phyloP scores from a whole-genome alignment of 2,329 filamentous ascomycete species.

The Cercospora nicotianae region DNA sequence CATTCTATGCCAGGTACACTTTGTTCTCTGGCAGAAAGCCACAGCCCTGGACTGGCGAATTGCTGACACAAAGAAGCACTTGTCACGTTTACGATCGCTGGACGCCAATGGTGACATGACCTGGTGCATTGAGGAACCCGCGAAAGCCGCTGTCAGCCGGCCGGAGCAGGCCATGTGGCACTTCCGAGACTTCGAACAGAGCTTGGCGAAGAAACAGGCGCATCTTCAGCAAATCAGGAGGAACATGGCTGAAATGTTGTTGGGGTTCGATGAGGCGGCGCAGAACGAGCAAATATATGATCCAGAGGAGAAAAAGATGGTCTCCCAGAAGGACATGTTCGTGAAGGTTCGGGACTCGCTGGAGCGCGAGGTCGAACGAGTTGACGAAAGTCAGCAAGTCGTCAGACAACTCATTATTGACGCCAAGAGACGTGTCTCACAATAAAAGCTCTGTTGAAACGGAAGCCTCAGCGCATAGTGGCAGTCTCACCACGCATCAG shows the following conservation, averaged over 20 bases:
- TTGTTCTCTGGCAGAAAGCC: constrained; percentile 11
- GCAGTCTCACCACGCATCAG: neutral
- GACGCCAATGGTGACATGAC: constrained; percentile 8
- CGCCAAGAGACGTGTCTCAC: neutral
- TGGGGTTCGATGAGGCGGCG: constrained; percentile 2
- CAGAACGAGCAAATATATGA: constrained; percentile 1
- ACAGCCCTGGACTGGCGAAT: constrained; percentile 16
- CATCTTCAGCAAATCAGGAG: neutral
- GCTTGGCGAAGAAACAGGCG: neutral
- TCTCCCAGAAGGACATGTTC: constrained; percentile 14
- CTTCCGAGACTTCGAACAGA: neutral
- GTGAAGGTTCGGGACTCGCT: neutral
- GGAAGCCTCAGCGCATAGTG: too few relatives aligned
- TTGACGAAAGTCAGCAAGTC: neutral
- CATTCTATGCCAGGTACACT: neutral
- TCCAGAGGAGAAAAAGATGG: constrained; percentile 13
- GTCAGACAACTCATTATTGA: neutral
- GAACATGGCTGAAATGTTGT: neutral
- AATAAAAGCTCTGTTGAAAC: neutral
- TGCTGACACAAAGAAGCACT: constrained; percentile 16
- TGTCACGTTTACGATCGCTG: constrained; percentile 9
- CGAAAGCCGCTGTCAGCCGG: neutral
- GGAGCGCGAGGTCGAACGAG: neutral
- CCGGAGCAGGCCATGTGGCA: constrained; percentile 1
- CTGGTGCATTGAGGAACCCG: constrained; percentile 1